Conservation (phyloP, 768 basidiomycete genomes). For the Inosperma sp. region DNA sequence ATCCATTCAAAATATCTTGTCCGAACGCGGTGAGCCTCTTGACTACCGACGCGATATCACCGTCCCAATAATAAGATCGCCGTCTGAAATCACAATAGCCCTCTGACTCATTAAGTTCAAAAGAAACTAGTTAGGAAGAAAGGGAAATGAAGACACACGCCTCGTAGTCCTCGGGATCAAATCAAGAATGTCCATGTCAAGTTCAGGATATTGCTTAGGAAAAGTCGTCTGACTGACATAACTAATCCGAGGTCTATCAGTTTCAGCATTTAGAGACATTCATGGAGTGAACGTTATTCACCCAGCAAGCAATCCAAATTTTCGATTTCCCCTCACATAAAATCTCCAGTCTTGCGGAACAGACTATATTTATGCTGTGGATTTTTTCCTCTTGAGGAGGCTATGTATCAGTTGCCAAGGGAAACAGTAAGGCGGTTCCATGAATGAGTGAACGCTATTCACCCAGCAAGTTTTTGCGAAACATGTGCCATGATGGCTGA, state of each 20-base stretch:
- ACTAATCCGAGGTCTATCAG: neutral
- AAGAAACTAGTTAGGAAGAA: neutral
- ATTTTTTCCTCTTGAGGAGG: no score
- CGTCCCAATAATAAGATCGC: constrained; percentile 31
- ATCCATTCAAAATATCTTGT: constrained; percentile 16
- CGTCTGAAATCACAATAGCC: constrained; percentile 22
- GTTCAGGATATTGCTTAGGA: constrained; percentile 20
- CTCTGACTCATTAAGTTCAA: constrained; percentile 6
- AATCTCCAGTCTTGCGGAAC: no score
- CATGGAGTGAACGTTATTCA: no score
- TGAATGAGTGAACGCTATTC: no score
- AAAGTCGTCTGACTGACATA: neutral
- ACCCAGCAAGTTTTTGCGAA: no score
- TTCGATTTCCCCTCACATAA: no score
- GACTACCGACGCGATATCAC: constrained; percentile 26
- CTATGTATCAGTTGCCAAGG: no score
- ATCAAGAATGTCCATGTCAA: constrained; percentile 25
- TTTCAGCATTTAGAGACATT: neutral
- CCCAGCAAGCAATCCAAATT: no score
- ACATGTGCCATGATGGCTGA: no score
- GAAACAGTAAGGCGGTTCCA: no score
- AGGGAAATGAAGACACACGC: constrained; percentile 15
- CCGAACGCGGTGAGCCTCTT: constrained; percentile 15
- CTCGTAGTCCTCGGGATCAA: constrained; percentile 31
- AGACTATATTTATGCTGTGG: no score